Percentiles rank a stretch among this genome's conserved stretches.
phyloP scores from a whole-genome alignment of 345 rosid species.

The Corchorus capsularis region DNA sequence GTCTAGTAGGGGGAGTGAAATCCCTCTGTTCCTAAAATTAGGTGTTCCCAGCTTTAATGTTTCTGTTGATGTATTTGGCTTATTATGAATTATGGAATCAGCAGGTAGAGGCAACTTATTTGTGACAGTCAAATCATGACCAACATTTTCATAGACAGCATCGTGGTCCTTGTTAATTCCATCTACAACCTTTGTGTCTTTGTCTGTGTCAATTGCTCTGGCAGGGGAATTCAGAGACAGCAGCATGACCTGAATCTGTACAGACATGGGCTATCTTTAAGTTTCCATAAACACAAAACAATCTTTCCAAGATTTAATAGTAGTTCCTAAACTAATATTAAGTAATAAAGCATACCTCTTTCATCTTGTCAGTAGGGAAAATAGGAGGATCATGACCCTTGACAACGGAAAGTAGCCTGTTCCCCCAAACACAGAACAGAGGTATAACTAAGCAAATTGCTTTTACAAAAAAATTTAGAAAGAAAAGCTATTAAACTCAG shows the following conservation, averaged over 20 bases:
- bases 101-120: conserved; percentile 26
- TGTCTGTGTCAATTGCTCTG: conserved; percentile 35
- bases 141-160: conserved; percentile 29
- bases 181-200: conserved; percentile 28
- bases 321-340: conserved; percentile 9
- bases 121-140: conserved; percentile 20
- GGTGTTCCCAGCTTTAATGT: conserved; percentile 41
- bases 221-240: conserved; percentile 34
- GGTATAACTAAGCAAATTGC: conserved; percentile 12
- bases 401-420: conserved; percentile 66
- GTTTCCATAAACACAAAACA: conserved; percentile 24
- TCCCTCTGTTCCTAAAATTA: conserved; percentile 50
- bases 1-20: conserved; percentile 75
- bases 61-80: conserved; percentile 38
- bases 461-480: neutral
- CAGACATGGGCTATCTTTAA: conserved; percentile 24
- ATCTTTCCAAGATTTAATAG: conserved; percentile 15
- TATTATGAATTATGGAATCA: conserved; percentile 32
- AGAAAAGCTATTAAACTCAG: neutral
- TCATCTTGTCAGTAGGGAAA: conserved; percentile 52
- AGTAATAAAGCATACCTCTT: conserved; percentile 57
- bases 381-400: conserved; percentile 48
- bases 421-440: conserved; percentile 19
- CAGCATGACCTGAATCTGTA: conserved; percentile 65
- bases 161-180: conserved; percentile 34